Evolutionary conservation across 257 asterid species (phyloP).

Genomic region (Leptodermis oblonga): DNA sequence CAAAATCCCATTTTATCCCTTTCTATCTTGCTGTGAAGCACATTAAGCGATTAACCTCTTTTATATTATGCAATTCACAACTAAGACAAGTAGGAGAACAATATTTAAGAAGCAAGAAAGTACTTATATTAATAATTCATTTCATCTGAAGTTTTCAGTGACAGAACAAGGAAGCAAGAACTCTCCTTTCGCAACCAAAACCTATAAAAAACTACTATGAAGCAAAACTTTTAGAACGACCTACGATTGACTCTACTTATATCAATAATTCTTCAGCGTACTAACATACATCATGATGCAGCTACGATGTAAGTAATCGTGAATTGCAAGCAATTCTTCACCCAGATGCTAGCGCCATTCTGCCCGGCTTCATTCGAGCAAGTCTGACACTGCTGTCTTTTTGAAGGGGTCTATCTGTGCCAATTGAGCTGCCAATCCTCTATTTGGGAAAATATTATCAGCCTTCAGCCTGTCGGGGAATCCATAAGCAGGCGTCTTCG

Average conservation of each 20-base stretch:
- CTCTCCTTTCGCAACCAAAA: not conserved
- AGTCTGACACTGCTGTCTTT: slow-evolving; percentile 40
- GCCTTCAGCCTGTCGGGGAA: slow-evolving; percentile 66
- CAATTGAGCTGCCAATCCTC: slow-evolving; percentile 30
- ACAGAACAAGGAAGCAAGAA: not conserved
- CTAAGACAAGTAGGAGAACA: no score
- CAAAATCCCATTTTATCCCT: no score
- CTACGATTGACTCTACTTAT: not conserved
- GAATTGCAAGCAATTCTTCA: not conserved
- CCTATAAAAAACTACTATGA: no score
- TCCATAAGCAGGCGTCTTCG: slow-evolving; percentile 63
- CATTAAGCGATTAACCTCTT: no score
- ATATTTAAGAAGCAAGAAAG: no score
- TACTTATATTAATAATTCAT: no score
- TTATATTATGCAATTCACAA: no score
- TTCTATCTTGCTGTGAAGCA: no score
- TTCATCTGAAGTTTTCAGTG: not conserved
- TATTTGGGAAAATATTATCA: slow-evolving; percentile 42
- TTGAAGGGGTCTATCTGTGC: slow-evolving; percentile 42
- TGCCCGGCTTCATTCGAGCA: slow-evolving; percentile 38
- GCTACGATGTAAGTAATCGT: not conserved
- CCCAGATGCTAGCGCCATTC: not conserved
- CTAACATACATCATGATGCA: not conserved
- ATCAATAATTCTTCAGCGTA: not conserved
- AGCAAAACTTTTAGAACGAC: not conserved